phyloP scores from a whole-genome alignment of 2,329 filamentous ascomycete species.

The Colletotrichum lini region DNA sequence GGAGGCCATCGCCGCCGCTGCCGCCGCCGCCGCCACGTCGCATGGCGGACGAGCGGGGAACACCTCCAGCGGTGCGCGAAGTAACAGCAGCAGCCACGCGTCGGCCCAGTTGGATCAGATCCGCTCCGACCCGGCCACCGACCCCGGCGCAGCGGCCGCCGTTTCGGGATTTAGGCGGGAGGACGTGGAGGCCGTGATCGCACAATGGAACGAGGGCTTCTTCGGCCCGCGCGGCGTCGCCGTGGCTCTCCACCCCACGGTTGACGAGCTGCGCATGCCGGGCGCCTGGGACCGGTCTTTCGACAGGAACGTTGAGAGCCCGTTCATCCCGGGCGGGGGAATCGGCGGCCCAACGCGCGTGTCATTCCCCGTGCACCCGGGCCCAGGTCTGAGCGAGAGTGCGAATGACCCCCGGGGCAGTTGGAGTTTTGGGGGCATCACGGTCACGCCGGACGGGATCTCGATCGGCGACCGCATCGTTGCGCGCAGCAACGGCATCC shows the following conservation, averaged over 20 bases:
- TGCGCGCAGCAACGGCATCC: constrained; percentile 61
- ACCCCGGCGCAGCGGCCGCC: constrained; percentile 48
- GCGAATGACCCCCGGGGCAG: constrained; percentile 43
- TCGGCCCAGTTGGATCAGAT: constrained; percentile 60
- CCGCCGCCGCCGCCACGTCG: constrained; percentile 41
- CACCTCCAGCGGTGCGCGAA: constrained; percentile 39
- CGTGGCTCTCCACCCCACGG: constrained; percentile 52
- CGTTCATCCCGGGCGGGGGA: not conserved
- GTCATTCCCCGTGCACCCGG: constrained; percentile 20
- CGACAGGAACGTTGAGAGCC: constrained; percentile 44
- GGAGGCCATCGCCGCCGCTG: constrained; percentile 43
- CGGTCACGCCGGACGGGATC: constrained; percentile 60
- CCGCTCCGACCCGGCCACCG: constrained; percentile 47
- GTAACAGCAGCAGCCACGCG: constrained; percentile 51
- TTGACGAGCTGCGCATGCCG: constrained; percentile 47
- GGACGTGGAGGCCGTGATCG: constrained; percentile 53
- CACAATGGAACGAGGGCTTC: constrained; percentile 72
- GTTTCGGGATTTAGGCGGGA: constrained; percentile 13
- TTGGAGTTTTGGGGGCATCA: constrained; percentile 56
- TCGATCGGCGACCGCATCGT: constrained; percentile 60
- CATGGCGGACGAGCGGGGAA: constrained; percentile 17
- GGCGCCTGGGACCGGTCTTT: constrained; percentile 52
- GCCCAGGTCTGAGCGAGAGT: constrained; percentile 27
- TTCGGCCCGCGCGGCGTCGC: constrained; percentile 65
- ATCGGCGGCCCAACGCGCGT: constrained; percentile 3